Base-by-base conservation (phyloP, 2,329 filamentous ascomycete genomes). In the Colletotrichum sp. region DNA sequence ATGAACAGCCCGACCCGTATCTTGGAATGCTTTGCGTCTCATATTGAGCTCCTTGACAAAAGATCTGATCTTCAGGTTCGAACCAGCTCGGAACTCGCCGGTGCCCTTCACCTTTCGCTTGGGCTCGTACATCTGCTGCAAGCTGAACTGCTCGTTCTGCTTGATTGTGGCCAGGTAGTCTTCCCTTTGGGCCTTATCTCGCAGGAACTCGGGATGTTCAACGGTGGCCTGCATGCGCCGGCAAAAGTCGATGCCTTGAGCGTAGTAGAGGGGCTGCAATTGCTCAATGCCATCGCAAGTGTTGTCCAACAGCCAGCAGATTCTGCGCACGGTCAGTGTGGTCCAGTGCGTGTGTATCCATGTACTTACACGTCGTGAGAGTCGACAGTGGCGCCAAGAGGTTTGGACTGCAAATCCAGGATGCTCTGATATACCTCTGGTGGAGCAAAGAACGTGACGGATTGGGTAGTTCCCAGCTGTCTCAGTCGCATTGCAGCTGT, bases 401-500 rank as follows among this genome's bases (percentile, higher is more conserved):
- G 76, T 63, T 87, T 86, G 0, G 80, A 73, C 16, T 84, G 80
- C 0, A 88, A 68, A 71, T 92, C 89, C 0, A 89, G 78, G 36
- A 94, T 93, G 76, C 89, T 92, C 32, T 91, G 89, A 39, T 93
- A 87, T 0, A 93, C 92, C 79, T 94, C 92, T 0, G 89, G 90
- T 0, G 92, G 91, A 0, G 89, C 88, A 24, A 92, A 87, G 65
- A 93, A 90, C 9, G 83, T 82, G 0, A 94, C 81, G 0, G 89
- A 89, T 72, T 94, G 92, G 0, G 89, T 90, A 0, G 87, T 85
- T 0, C 83, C 84, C 0, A 95, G 84, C 62, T 93, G 89, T 2
- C 93, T 87, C 1, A 94, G 82, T 75, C 93, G 85, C 92, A 94
- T 94, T 0, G 92, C 92, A 69, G 92, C 92, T 91, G 75, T 28